Evolutionary conservation across 208 protist genomes (phyloP).

Genomic region (Kentomonas sorsogonicus): DNA sequence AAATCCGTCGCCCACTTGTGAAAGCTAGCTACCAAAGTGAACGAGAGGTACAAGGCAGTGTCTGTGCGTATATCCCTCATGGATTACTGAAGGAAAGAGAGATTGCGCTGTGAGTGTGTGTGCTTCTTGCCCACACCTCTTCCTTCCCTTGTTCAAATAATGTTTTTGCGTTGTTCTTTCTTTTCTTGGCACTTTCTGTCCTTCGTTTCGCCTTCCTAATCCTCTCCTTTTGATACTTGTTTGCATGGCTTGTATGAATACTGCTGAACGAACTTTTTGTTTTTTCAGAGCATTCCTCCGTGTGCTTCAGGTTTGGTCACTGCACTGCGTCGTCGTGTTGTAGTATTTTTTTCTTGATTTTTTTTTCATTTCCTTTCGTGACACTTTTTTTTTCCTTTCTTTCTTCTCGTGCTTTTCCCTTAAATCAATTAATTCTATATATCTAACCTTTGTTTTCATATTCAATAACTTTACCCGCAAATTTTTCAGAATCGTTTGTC

Average conservation of each 20-base stretch:
- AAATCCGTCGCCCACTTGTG: neutral
- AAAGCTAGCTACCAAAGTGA: neutral
- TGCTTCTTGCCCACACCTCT: neutral
- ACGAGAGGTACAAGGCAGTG: no score
- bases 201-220: slow-evolving; percentile 1
- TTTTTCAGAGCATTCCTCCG: neutral
- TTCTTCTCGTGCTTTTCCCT: neutral
- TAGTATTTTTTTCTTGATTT: slow-evolving; percentile 15
- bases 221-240: neutral
- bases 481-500: no score
- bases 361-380: slow-evolving; percentile 15
- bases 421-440: no score
- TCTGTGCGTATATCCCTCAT: no score
- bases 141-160: neutral
- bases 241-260: neutral
- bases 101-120: neutral
- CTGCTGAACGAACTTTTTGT: neutral
- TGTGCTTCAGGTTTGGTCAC: neutral
- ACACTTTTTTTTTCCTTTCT: slow-evolving; percentile 11
- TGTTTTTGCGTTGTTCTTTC: neutral
- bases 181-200: slow-evolving; percentile 14
- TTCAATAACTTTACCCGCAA: neutral
- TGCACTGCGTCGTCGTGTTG: neutral
- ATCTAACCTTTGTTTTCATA: slow-evolving; percentile 10
- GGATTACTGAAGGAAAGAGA: no score